Percentiles rank a stretch among this genome's conserved stretches.
These are phyloP conservation scores for Euphrasia confusa DNA, from an alignment of 257 asterid genomes.

Conservation along the genomic window DNA sequence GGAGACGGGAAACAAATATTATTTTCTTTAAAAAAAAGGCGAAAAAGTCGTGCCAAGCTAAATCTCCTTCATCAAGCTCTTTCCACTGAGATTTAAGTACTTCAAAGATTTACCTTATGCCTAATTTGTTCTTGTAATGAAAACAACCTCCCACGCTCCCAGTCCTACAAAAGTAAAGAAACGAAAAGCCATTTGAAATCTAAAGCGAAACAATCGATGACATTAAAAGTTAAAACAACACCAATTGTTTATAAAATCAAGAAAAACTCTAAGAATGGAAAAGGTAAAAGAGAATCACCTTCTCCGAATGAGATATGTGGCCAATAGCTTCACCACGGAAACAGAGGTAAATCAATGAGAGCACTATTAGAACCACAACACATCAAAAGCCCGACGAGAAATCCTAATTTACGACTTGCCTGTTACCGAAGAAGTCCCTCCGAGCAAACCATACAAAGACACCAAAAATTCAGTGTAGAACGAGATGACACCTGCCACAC, in stretches of 20 bases:
- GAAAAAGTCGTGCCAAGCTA: neutral
- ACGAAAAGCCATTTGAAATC: neutral
- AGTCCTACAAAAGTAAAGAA: conserved; percentile 40
- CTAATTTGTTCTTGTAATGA: conserved; percentile 85
- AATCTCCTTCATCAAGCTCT: conserved; percentile 10
- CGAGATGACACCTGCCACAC: conserved; percentile 61
- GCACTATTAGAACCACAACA: conserved; percentile 12
- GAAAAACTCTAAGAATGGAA: neutral
- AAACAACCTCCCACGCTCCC: conserved; percentile 75
- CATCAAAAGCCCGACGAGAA: neutral
- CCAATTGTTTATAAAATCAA: neutral
- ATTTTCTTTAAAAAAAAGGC: neutral
- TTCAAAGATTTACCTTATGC: conserved; percentile 56
- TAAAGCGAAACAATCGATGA: conserved; percentile 1
- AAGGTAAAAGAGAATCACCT: conserved; percentile 39
- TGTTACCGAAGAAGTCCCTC: conserved; percentile 70
- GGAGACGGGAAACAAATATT: neutral
- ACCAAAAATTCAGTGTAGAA: conserved; percentile 76
- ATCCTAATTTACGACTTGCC: conserved; percentile 38
- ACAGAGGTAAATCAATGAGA: conserved; percentile 28
- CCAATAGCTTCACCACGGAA: conserved; percentile 53
- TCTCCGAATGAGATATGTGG: conserved; percentile 62
- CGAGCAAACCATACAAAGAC: conserved; percentile 57
- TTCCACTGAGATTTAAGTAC: conserved; percentile 18
- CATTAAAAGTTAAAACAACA: conserved; percentile 10